Percentiles rank a stretch among this genome's conserved stretches.
Conservation (phyloP, 2,329 filamentous ascomycete species). For the Calonectria multiphialidica region DNA sequence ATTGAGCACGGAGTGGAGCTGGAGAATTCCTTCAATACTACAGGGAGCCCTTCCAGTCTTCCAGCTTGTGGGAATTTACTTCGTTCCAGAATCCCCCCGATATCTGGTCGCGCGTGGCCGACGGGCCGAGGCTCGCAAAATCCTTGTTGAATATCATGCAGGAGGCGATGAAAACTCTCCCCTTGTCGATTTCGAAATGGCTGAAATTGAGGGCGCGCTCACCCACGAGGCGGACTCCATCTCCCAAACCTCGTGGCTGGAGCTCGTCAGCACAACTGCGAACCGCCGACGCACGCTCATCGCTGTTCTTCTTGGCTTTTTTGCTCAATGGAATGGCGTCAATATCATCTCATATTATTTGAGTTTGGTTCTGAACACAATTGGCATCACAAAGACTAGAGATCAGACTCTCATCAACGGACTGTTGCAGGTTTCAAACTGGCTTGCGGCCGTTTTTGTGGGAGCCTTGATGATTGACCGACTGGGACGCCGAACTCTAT, state of each 20-base stretch:
- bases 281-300: constrained; percentile 43
- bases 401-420: constrained; percentile 47
- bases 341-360: constrained; percentile 48
- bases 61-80: constrained; percentile 40
- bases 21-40: constrained; percentile 44
- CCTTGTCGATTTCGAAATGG: constrained; percentile 55
- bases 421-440: constrained; percentile 51
- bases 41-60: constrained; percentile 39
- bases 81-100: constrained; percentile 44
- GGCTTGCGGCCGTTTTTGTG: constrained; percentile 51
- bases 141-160: constrained; percentile 55
- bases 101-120: constrained; percentile 49
- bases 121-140: constrained; percentile 49
- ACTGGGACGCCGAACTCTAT: constrained; percentile 54
- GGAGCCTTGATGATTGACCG: constrained; percentile 54
- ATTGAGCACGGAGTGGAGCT: constrained; percentile 38
- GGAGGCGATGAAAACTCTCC: constrained; percentile 54
- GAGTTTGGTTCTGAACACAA: constrained; percentile 51
- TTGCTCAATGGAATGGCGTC: constrained; percentile 40
- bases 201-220: constrained; percentile 53
- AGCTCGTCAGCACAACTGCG: constrained; percentile 53
- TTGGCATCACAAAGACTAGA: constrained; percentile 53
- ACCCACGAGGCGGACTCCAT: constrained; percentile 45
- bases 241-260: constrained; percentile 52
- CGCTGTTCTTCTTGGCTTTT: constrained; percentile 35